Conservation (phyloP, 2,329 filamentous ascomycete species). For the Alternaria postmessia region DNA sequence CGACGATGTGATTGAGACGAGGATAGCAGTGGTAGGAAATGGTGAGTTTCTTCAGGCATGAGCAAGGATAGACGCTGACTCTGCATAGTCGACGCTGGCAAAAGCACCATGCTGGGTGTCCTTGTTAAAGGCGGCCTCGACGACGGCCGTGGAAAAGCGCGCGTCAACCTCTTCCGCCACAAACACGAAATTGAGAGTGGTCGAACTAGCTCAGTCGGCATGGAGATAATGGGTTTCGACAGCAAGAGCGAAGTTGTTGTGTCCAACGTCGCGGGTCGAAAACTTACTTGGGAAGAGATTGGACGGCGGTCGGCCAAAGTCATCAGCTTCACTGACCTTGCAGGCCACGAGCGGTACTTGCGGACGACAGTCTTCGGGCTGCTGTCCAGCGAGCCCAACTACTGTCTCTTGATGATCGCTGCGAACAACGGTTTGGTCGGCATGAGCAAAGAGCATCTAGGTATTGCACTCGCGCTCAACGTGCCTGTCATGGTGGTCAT, state of each 20-base stretch:
- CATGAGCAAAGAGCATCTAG: slow-evolving; percentile 98
- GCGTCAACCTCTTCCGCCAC: slow-evolving; percentile 95
- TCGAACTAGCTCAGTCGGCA: slow-evolving; percentile 92
- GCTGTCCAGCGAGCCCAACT: slow-evolving; percentile 93
- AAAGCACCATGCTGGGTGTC: slow-evolving; percentile 94
- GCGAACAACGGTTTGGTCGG: slow-evolving; percentile 97
- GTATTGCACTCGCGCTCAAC: slow-evolving; percentile 91
- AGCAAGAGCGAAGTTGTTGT: slow-evolving; percentile 82
- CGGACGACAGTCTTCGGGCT: slow-evolving; percentile 96
- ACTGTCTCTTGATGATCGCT: slow-evolving; percentile 97
- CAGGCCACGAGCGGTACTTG: slow-evolving; percentile 93
- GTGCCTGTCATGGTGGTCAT: slow-evolving; percentile 98
- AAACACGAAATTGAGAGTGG: slow-evolving; percentile 98
- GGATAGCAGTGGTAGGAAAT: slow-evolving; percentile 97
- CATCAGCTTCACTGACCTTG: slow-evolving; percentile 93
- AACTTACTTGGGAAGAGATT: slow-evolving; percentile 96
- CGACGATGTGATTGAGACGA: slow-evolving; percentile 91
- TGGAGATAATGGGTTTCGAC: slow-evolving; percentile 98
- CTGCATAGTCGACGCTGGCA: slow-evolving; percentile 82
- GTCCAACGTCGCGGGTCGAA: slow-evolving; percentile 82
- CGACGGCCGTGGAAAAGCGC: slow-evolving; percentile 90
- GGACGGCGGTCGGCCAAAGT: slow-evolving; percentile 94
- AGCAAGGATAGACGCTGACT: slow-evolving; percentile 14
- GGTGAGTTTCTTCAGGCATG: slow-evolving; percentile 58
- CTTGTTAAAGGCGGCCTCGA: slow-evolving; percentile 95